Base-by-base conservation (phyloP, 2,329 filamentous ascomycete species). In the Fusarium floridanum region DNA sequence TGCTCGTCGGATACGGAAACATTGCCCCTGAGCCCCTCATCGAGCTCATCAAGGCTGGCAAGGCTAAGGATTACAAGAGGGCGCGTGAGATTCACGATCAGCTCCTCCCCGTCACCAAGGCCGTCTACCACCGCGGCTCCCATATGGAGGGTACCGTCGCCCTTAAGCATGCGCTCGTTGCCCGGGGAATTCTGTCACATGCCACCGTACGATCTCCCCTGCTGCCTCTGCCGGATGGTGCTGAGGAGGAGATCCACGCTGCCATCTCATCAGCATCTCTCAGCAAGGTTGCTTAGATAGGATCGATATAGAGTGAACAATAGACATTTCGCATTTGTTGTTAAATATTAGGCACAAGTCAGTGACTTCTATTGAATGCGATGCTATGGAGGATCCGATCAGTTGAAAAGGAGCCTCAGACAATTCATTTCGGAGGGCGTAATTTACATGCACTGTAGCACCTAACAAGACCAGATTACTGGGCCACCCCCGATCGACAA, bases 131-230 rank as follows among this genome's bases (percentile, higher is more conserved):
- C 77, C 84, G 86, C 7, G 87, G 87, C 11, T 88, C 86, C 11
- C 87, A 88, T 67, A 88, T 88, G 87, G 87, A 88, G 79, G 87
- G 87, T 3, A 88, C 86, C 2, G 86, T 88, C 4, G 85, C 85
- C 5, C 73, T 88, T 24, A 89, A 88, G 80, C 86, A 88, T 68
- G 86, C 86, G 16, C 79, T 88, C 29, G 86, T 88, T 27, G 86
- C 86, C 12, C 78, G 87, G 12, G 87, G 87, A 2, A 87, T 88
- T 37, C 70, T 88, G 14, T 80, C 82, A 14, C 86, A 88, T 61
- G 86, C 86, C 12, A 88, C 86, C 4, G 86, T 88, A 4, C 80
- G 86, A n/a, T 86, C 86, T 9, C 85, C 85, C 27, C 69, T 88
- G n/a, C 61, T 87, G 70, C 86, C 85, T 8, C 72, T 86, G 11